Evolutionary conservation across 805 yeast species (phyloP), one percentile per base, ranked within the genome.

Genomic region (Metschnikowia arizonensis): DNA sequence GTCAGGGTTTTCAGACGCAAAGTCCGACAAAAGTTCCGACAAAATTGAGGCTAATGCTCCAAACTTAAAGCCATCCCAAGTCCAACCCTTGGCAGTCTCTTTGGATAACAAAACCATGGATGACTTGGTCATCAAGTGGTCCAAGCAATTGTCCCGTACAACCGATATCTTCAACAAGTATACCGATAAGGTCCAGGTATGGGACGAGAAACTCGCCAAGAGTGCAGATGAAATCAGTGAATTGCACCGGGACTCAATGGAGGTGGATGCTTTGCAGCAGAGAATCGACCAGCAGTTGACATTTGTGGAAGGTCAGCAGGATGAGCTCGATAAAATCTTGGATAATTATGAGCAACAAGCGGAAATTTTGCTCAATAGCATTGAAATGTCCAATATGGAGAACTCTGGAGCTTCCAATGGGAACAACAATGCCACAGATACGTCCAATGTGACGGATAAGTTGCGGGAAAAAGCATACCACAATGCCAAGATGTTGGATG

Each of bases 91-190:
- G 46, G 85, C 85, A 26, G 76, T 88, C 3, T 80, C 95, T 4
- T 76, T 93, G 30, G 89, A 87, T 56, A 93, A 93, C 66, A 88
- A 88, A 63, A 88, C 97, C 1, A 71, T 93, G 59, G 98, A 93
- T 58, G 98, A 93, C 61, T 75, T 93, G 53, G 85, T 93, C 34
- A 79, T 89, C 11, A 89, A 85, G 64, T 93, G 99, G 99, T 85
- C 97, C 0, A 80, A 81, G 45, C 95, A 93, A 54, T 66, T 93
- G 48, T 73, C 91, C 1, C 74, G 78, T 11, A 81, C 93, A 0
- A 78, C 91, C 2, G 74, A 76, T 21, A 82, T 86, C 30, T 93
- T 90, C 66, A 83, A 83, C 47, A 65, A 73, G 10, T 91, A 88
- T 61, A 82, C 96, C 7, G 69, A 73, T 19, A 84, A 83, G 48